Conservation (phyloP, 345 rosid species). For the Populus ilicifolia region DNA sequence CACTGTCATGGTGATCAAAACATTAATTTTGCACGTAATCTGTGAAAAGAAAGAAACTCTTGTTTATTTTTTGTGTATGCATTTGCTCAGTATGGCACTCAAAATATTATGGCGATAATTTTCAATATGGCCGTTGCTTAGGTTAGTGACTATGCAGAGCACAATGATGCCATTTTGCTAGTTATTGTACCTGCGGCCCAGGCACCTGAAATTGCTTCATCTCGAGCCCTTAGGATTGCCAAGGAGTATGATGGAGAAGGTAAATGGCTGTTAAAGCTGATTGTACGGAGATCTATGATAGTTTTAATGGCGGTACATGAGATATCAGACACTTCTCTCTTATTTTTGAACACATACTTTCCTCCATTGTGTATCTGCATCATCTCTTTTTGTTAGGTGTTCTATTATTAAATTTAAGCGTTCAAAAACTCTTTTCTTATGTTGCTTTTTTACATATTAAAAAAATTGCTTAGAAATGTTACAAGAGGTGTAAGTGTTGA, state of each 20-base stretch:
- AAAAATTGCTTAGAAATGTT: neutral
- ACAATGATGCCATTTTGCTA: slow-evolving; percentile 82
- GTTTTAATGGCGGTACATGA: neutral
- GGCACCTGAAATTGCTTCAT: slow-evolving; percentile 85
- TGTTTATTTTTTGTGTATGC: neutral
- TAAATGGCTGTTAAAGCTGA: slow-evolving; percentile 13
- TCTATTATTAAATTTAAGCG: neutral
- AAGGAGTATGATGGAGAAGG: slow-evolving; percentile 90
- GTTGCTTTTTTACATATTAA: neutral
- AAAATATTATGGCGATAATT: neutral
- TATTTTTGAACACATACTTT: neutral
- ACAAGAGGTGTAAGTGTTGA: neutral
- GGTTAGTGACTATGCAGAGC: slow-evolving; percentile 75
- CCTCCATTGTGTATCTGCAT: neutral
- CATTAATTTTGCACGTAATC: neutral
- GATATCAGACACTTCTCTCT: neutral
- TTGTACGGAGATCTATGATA: neutral
- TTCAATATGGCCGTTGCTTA: slow-evolving; percentile 24
- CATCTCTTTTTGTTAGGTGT: neutral
- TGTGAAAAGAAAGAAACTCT: neutral
- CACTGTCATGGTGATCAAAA: neutral
- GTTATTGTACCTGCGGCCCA: slow-evolving; percentile 83
- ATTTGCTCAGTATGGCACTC: neutral
- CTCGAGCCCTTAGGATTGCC: slow-evolving; percentile 77
- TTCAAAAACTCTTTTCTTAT: neutral